Base-by-base conservation (phyloP, 2,329 filamentous ascomycete species). In the Phaeosphaeria sp. region DNA sequence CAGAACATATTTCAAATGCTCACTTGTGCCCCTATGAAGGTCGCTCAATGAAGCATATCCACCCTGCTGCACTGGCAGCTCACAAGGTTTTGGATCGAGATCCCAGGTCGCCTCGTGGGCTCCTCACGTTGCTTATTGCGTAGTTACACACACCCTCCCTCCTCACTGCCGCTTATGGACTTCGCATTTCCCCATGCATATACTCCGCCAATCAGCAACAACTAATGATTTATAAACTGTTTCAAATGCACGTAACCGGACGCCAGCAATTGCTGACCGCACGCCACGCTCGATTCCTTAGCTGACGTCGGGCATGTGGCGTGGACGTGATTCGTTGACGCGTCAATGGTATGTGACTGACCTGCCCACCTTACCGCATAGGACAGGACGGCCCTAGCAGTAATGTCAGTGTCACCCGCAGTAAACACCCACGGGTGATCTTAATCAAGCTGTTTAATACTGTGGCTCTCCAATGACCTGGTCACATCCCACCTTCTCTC, bases 261-360 rank as follows among this genome's bases (percentile, higher is more conserved):
- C 30, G 30, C 30, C 30, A 7, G 11, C 30, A 36, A 3, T 7
- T 36, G 30, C 30, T 36, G 30, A 36, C 30, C 30, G 30, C 25
- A 27, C 30, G 30, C 30, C 30, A 36, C 30, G 30, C 30, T 36
- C 30, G 13, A 13, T 7, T 36, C 3, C 13, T 43, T 43, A 46
- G 39, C 41, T 46, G 50, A 52, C 15, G 25, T 20, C 36, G 11
- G 13, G 25, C 7, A 17, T 17, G 7, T 22, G n/a, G n/a, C 23
- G 17, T 15, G 20, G n/a, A 7, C 42, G 15, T 52, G 50, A 52
- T 52, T 52, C 50, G 41, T 36, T 17, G 23, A 33, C 50, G 41
- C 50, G 23, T 46, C 13, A 33, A 46, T 52, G 50, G 44, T 18
- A 43, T 43, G 20, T 52, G 50, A 52, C 42, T 41, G 39, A 27